Percentiles rank a stretch among this genome's conserved stretches.
phyloP scores from a whole-genome alignment of 495 filamentous ascomycete genomes.

The Trichocladium uniseriatum region DNA sequence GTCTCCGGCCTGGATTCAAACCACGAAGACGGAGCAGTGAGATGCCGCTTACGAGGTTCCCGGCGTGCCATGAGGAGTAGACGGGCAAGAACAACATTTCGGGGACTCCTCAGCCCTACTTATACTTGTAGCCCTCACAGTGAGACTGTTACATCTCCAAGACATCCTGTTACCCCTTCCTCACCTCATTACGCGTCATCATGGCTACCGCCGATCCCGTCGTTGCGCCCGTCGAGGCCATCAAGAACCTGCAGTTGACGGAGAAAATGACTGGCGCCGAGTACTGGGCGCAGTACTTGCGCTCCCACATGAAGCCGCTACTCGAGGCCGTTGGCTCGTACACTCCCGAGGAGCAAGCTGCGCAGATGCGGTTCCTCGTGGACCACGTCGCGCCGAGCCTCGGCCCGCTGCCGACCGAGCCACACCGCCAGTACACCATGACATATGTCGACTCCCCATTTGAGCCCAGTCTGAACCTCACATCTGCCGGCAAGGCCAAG shows the following conservation, averaged over 20 bases:
- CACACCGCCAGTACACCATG: background rate
- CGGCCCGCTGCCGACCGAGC: slow-evolving; percentile 1
- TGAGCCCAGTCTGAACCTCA: slow-evolving; percentile 7
- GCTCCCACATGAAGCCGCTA: background rate
- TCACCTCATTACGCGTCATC: background rate
- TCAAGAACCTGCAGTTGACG: background rate
- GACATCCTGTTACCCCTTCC: no score
- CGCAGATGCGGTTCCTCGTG: slow-evolving; percentile 1
- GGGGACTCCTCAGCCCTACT: no score
- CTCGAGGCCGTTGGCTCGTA: background rate
- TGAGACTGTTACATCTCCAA: no score
- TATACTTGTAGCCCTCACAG: no score
- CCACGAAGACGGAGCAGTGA: no score
- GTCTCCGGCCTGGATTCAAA: no score
- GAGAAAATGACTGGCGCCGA: background rate
- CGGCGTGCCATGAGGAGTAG: no score
- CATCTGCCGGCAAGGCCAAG: background rate
- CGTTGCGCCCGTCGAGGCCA: background rate
- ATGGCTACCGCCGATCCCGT: background rate
- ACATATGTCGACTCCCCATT: slow-evolving; percentile 1
- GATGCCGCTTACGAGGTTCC: no score
- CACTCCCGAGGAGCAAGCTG: background rate
- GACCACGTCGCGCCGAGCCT: slow-evolving; percentile 2
- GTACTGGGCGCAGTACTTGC: slow-evolving; percentile 1
- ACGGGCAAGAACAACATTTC: no score